These are phyloP conservation scores for Pythium biforme DNA, from an alignment of 352 stramenopile genomes.

Conservation along the genomic window DNA sequence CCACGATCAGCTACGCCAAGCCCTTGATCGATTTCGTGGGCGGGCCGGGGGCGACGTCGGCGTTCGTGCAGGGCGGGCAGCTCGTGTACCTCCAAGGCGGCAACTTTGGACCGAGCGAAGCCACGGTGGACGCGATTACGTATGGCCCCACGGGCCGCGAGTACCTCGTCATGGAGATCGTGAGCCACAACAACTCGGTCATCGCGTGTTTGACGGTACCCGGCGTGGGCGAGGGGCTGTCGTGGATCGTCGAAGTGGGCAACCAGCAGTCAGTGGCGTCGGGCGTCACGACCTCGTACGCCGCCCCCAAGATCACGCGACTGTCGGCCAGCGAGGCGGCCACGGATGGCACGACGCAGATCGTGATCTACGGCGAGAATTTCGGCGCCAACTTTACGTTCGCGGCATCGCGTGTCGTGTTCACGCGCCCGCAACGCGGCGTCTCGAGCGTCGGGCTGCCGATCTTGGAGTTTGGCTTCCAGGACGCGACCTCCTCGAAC, in stretches of 20 bases:
- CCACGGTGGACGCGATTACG: constrained; percentile 48
- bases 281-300: constrained; percentile 46
- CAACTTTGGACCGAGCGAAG: constrained; percentile 54
- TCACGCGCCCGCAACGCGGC: constrained; percentile 39
- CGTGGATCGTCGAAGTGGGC: constrained; percentile 59
- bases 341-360: constrained; percentile 46
- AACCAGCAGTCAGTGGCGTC: constrained; percentile 44
- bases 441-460: constrained; percentile 36
- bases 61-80: constrained; percentile 39
- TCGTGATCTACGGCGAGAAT: constrained; percentile 55
- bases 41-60: constrained; percentile 36
- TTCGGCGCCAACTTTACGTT: constrained; percentile 43
- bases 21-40: constrained; percentile 41
- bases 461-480: constrained; percentile 39
- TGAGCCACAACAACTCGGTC: constrained; percentile 52
- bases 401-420: constrained; percentile 41
- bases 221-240: constrained; percentile 48
- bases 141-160: constrained; percentile 58
- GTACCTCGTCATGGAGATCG: constrained; percentile 40
- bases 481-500: constrained; percentile 1
- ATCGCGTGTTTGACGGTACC: constrained; percentile 50
- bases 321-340: constrained; percentile 5
- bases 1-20: constrained; percentile 60
- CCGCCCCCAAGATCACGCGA: constrained; percentile 31
- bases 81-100: constrained; percentile 39